phyloP scores from a whole-genome alignment of 306 rosid species.

The Citrullus amarus region DNA sequence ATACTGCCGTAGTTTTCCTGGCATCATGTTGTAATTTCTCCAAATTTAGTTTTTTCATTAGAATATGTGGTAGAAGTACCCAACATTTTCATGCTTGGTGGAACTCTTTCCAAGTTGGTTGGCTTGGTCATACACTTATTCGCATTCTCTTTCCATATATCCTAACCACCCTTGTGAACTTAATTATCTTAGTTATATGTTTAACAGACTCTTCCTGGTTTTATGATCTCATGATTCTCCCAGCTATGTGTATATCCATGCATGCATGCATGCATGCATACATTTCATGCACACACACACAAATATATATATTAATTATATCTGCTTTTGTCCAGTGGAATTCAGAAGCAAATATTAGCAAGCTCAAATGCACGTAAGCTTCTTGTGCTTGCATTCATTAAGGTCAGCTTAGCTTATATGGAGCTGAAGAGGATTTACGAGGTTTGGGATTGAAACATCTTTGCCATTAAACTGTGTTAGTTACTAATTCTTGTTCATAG shows the following conservation, averaged over 20 bases:
- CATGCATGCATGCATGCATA: background rate
- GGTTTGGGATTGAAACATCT: constrained; percentile 36
- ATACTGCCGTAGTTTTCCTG: background rate
- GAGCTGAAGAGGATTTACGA: constrained; percentile 74
- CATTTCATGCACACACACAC: too few species aligned
- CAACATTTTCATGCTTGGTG: background rate
- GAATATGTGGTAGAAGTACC: background rate
- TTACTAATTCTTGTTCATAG: background rate
- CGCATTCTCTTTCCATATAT: background rate
- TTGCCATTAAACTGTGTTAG: background rate
- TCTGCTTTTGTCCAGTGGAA: constrained; percentile 45
- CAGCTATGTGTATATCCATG: background rate
- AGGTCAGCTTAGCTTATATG: constrained; percentile 76
- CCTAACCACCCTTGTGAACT: background rate
- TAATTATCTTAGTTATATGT: background rate
- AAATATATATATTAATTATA: background rate
- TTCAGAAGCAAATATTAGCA: constrained; percentile 69
- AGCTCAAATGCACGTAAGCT: constrained; percentile 59
- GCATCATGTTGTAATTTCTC: background rate
- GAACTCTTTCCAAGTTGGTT: background rate
- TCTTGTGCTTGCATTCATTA: constrained; percentile 60
- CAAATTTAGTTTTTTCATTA: background rate
- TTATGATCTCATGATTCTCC: background rate
- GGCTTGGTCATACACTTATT: background rate
- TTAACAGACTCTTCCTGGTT: background rate